These are phyloP conservation scores for Thermomucor indicae-seudaticae DNA, from an alignment of 371 early-diverging fungal genomes.

Conservation along the genomic window DNA sequence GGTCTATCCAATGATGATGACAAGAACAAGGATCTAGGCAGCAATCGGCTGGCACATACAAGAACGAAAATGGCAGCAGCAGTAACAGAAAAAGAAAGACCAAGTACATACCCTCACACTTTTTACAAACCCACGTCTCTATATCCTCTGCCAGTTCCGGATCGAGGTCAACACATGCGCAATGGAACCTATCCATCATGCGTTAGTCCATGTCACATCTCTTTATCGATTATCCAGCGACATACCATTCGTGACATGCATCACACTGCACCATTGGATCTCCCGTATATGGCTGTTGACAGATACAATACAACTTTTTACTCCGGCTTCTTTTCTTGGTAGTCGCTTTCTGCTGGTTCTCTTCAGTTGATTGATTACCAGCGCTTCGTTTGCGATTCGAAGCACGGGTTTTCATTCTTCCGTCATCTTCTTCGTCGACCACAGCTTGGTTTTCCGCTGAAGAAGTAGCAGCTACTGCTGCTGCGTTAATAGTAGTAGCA, in stretches of 20 bases:
- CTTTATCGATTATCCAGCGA: background rate
- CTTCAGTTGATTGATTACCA: slow-evolving; percentile 1
- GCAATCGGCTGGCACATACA: too few species aligned
- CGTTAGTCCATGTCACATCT: background rate
- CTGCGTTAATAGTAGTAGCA: too few species aligned
- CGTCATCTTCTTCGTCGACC: slow-evolving; percentile 5
- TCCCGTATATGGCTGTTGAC: slow-evolving; percentile 65
- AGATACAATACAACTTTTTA: slow-evolving; percentile 70
- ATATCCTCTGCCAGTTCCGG: slow-evolving; percentile 58
- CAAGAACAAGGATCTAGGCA: too few species aligned
- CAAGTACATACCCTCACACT: slow-evolving; percentile 25
- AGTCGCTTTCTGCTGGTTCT: background rate
- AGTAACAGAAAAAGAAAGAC: too few species aligned
- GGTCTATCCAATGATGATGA: too few species aligned
- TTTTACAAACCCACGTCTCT: slow-evolving; percentile 42
- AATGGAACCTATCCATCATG: slow-evolving; percentile 62
- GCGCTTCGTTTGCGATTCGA: slow-evolving; percentile 7
- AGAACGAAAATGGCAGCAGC: too few species aligned
- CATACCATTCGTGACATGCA: slow-evolving; percentile 71
- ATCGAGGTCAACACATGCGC: slow-evolving; percentile 63
- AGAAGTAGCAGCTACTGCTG: too few species aligned
- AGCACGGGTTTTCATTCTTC: slow-evolving; percentile 12
- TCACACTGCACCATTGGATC: slow-evolving; percentile 81
- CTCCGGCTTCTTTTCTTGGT: slow-evolving; percentile 16
- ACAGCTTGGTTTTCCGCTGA: too few species aligned